A percentile compares a stretch with the other conserved stretches of the same genome.
Conservation (phyloP, 2,329 filamentous ascomycete species). For the Pleochaeta shiraiana region DNA sequence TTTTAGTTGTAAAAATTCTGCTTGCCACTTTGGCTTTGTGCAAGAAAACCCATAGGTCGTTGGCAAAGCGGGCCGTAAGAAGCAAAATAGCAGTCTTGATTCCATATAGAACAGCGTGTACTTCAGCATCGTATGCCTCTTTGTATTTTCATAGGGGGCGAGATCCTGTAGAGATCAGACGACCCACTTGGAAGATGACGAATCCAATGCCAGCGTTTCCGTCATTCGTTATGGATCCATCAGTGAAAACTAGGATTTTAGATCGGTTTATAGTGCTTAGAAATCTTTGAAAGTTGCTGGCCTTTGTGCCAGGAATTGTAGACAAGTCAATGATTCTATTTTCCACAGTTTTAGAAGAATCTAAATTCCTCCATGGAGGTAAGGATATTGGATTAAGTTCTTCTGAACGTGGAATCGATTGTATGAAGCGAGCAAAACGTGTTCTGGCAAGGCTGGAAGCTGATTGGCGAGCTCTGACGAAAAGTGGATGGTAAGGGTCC, state of each 20-base stretch:
- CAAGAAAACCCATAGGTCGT: neutral
- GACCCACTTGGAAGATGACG: neutral
- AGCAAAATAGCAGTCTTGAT: neutral
- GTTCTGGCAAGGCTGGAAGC: neutral
- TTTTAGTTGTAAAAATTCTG: too few relatives aligned
- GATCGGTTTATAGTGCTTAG: neutral
- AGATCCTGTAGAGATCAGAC: neutral
- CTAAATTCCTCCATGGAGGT: too few relatives aligned
- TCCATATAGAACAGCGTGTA: neutral
- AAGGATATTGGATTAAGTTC: too few relatives aligned
- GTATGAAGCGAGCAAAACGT: neutral
- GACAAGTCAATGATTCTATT: too few relatives aligned
- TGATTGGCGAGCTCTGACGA: neutral
- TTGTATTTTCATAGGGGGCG: neutral
- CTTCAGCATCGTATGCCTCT: neutral
- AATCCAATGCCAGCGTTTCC: neutral
- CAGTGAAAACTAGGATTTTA: neutral
- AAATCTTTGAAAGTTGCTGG: too few relatives aligned
- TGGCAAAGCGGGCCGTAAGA: neutral
- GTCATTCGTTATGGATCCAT: neutral
- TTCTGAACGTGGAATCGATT: neutral
- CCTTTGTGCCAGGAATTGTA: too few relatives aligned
- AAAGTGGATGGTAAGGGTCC: neutral
- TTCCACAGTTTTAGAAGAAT: too few relatives aligned
- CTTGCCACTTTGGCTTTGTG: neutral